Conservation (phyloP, 441 rosid genomes). For the Jatropha podagrica region DNA sequence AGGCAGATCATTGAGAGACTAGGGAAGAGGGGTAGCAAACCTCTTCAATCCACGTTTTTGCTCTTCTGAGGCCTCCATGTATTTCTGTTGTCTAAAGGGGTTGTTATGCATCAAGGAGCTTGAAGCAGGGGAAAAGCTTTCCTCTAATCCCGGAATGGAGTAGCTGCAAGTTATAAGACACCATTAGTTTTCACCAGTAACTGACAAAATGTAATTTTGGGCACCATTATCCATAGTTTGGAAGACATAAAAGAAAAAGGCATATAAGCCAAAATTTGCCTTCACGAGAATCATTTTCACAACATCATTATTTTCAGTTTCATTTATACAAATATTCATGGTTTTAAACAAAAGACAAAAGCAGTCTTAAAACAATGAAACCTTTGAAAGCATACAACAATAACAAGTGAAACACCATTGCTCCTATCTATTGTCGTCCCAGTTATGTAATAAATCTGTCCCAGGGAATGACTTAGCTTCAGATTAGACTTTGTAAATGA, state of each 20-base stretch:
- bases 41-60: conserved; percentile 49
- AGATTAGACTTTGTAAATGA: not conserved
- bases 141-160: conserved; percentile 41
- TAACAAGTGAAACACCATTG: not conserved
- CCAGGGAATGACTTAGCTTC: no score
- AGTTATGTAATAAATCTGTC: not conserved
- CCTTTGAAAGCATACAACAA: not conserved
- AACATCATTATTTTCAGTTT: not conserved
- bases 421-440: not conserved
- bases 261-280: not conserved
- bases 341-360: not conserved
- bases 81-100: conserved; percentile 31
- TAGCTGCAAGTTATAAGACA: conserved; percentile 31
- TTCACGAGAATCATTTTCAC: not conserved
- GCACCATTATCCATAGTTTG: not conserved
- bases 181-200: not conserved
- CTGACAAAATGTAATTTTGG: not conserved
- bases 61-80: conserved; percentile 33
- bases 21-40: conserved; percentile 37
- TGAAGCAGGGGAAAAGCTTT: conserved; percentile 35
- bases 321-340: not conserved
- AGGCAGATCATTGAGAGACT: not conserved
- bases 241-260: not conserved
- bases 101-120: conserved; percentile 35
- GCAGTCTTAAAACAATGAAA: not conserved